phyloP scores from a whole-genome alignment of 148 eudicot species.

The Cornus suecica region DNA sequence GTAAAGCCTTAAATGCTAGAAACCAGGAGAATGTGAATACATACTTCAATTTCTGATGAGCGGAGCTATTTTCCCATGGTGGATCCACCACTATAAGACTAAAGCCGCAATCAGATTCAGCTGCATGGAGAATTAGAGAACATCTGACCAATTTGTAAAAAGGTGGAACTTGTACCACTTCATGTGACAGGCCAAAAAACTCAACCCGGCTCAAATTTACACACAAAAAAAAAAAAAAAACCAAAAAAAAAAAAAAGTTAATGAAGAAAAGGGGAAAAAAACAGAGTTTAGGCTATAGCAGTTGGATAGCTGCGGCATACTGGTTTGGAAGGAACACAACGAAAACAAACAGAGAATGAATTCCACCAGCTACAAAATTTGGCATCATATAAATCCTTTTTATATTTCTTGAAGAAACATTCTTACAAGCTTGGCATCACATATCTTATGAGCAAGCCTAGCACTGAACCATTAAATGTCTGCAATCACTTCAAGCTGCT shows the following conservation, averaged over 20 bases:
- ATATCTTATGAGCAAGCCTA: background rate
- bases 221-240: background rate
- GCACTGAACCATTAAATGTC: background rate
- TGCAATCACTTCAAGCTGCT: background rate
- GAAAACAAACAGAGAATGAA: background rate
- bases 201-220: too few species aligned
- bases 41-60: slow-evolving; percentile 78
- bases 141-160: background rate
- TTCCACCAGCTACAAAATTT: background rate
- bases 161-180: background rate
- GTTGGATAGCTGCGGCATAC: background rate
- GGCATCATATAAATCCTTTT: background rate
- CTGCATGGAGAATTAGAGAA: slow-evolving; percentile 40
- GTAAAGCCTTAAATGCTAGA: background rate
- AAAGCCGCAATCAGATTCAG: slow-evolving; percentile 63
- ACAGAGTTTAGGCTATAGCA: background rate
- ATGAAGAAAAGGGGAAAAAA: too few species aligned
- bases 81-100: slow-evolving; percentile 88
- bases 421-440: background rate
- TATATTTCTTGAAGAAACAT: too few species aligned
- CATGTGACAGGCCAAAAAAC: background rate
- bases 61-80: slow-evolving; percentile 99
- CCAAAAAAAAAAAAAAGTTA: background rate
- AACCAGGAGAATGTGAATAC: slow-evolving; percentile 19
- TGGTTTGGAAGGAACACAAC: background rate